Conservation (phyloP, 371 early-diverging fungal species). For the Apophysomyces ossiformis region DNA sequence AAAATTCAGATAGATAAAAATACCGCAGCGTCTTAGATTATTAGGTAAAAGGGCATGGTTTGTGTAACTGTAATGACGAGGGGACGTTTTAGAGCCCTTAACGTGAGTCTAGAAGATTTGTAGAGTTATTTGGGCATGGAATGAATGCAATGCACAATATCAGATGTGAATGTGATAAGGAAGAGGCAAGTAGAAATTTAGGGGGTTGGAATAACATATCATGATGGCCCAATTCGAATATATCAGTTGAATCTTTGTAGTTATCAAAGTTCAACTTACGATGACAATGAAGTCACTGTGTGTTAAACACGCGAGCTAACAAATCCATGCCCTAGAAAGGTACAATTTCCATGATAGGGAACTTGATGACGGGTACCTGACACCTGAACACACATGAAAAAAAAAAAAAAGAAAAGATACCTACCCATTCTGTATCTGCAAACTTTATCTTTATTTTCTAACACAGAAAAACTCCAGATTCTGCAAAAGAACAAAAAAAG, state of each 20-base stretch:
- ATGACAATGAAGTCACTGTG: conserved; percentile 10
- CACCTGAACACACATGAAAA: background rate
- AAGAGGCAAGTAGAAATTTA: too few relatives aligned
- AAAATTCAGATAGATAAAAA: too few relatives aligned
- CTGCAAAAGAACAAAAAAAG: background rate
- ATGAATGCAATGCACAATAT: too few relatives aligned
- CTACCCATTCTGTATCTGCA: background rate
- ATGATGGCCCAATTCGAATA: background rate
- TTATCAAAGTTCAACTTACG: conserved; percentile 8
- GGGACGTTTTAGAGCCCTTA: too few relatives aligned
- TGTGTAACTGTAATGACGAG: too few relatives aligned
- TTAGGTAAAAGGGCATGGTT: too few relatives aligned
- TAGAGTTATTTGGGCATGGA: too few relatives aligned
- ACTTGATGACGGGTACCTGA: conserved; percentile 9
- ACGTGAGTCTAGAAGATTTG: too few relatives aligned
- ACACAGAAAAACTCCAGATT: conserved; percentile 7
- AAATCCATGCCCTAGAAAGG: background rate
- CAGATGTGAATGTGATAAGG: too few relatives aligned
- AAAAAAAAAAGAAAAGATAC: background rate
- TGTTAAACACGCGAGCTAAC: background rate
- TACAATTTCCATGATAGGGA: conserved; percentile 6
- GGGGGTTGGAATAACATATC: too few relatives aligned
- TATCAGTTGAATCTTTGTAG: background rate
- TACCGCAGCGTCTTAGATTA: too few relatives aligned
- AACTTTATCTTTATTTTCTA: conserved; percentile 12